Percentiles rank a stretch among this genome's conserved stretches.
phyloP scores from a whole-genome alignment of 2,329 filamentous ascomycete species.

The Botrytis porri region DNA sequence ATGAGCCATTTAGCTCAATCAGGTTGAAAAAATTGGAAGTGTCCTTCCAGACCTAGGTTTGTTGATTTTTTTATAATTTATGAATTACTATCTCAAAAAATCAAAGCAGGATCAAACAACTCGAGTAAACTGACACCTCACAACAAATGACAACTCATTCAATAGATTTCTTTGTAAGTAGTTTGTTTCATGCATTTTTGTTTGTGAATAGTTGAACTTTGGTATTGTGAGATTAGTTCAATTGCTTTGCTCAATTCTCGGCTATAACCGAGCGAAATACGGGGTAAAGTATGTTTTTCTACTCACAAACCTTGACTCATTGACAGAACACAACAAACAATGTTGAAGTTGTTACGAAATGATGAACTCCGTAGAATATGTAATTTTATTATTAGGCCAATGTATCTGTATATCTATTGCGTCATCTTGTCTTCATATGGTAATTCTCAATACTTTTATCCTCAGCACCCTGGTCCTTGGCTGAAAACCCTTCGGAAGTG shows the following conservation, averaged over 20 bases:
- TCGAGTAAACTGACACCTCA: accelerated
- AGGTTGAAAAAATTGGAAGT: neutral
- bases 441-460: neutral
- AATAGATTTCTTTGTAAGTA: accelerated
- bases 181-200: neutral
- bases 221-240: neutral
- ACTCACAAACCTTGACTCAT: neutral
- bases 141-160: accelerated
- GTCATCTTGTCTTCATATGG: neutral
- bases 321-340: neutral
- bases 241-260: neutral
- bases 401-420: neutral
- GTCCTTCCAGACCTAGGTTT: neutral
- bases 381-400: neutral
- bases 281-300: neutral
- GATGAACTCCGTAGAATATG: neutral
- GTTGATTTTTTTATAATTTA: neutral
- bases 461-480: too few relatives aligned
- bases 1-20: neutral
- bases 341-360: neutral
- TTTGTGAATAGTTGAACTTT: neutral
- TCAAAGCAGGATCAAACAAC: neutral
- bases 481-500: neutral
- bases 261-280: neutral
- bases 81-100: neutral